Conservation (phyloP, 805 yeast genomes). For the Ascoidea asiatica region DNA sequence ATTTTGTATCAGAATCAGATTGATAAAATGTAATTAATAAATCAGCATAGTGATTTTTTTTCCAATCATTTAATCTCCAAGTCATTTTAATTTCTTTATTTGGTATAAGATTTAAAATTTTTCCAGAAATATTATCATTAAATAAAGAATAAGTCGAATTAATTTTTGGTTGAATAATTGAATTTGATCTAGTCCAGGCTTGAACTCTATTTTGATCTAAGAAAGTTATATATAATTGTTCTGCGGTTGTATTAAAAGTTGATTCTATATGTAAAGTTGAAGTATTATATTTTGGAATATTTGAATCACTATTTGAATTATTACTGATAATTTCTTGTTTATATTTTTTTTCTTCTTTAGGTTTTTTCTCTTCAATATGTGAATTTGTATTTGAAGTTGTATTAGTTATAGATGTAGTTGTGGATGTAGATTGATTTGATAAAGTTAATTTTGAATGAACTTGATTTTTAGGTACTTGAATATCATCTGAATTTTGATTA, state of each 20-base stretch:
- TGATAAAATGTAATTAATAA: constrained; percentile 56
- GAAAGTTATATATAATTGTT: constrained; percentile 68
- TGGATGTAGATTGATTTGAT: constrained; percentile 26
- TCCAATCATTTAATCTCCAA: constrained; percentile 91
- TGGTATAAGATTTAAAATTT: constrained; percentile 43
- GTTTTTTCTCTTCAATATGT: constrained; percentile 4
- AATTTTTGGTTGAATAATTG: constrained; percentile 39
- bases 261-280: constrained; percentile 68
- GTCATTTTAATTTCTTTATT: constrained; percentile 50
- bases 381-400: constrained; percentile 5
- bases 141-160: constrained; percentile 60
- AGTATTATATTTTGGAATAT: constrained; percentile 61
- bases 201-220: constrained; percentile 64
- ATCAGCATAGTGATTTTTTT: constrained; percentile 63
- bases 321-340: too few relatives aligned
- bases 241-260: constrained; percentile 76
- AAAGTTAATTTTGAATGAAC: constrained; percentile 43
- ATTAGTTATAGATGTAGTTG: constrained; percentile 9
- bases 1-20: constrained; percentile 72
- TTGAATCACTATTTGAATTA: constrained; percentile 5
- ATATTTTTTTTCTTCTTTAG: constrained; percentile 9
- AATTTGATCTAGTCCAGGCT: constrained; percentile 84
- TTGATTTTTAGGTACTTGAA: constrained; percentile 67
- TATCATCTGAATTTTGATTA: constrained; percentile 64
- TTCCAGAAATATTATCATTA: constrained; percentile 79